Evolutionary conservation across 306 rosid genomes (phyloP).

Genomic region (Dalbergia cochinchinensis): DNA sequence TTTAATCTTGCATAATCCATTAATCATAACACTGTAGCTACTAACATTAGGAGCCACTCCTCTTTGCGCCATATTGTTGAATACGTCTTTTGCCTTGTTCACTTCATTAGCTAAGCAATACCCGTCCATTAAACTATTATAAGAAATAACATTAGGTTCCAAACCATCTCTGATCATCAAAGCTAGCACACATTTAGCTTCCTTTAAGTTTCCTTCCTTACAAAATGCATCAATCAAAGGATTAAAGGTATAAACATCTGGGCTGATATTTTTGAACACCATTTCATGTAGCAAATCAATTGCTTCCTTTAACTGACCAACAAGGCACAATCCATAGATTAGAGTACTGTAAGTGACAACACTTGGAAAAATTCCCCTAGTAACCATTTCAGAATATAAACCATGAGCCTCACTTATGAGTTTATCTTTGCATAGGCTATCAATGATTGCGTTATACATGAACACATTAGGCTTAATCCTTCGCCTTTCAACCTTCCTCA

Average conservation of each 20-base stretch:
- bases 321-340: not conserved
- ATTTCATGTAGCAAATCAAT: not conserved
- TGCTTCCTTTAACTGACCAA: not conserved
- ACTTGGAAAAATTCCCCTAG: not conserved
- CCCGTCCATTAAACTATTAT: constrained; percentile 32
- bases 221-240: not conserved
- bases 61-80: not conserved
- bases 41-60: not conserved
- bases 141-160: not conserved
- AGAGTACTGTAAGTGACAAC: constrained; percentile 25
- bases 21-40: constrained; percentile 9
- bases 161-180: constrained; percentile 13
- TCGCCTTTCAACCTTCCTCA: not conserved
- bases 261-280: not conserved
- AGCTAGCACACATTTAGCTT: not conserved
- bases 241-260: not conserved
- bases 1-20: constrained; percentile 12
- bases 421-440: not conserved
- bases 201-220: constrained; percentile 7
- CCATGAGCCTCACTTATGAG: not conserved
- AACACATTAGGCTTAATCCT: not conserved
- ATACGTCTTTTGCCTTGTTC: constrained; percentile 19
- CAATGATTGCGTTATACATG: not conserved
- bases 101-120: constrained; percentile 30
- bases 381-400: constrained; percentile 27